Base-by-base conservation (phyloP, 2,329 filamentous ascomycete species). In the Raffaelea ambrosiae region DNA sequence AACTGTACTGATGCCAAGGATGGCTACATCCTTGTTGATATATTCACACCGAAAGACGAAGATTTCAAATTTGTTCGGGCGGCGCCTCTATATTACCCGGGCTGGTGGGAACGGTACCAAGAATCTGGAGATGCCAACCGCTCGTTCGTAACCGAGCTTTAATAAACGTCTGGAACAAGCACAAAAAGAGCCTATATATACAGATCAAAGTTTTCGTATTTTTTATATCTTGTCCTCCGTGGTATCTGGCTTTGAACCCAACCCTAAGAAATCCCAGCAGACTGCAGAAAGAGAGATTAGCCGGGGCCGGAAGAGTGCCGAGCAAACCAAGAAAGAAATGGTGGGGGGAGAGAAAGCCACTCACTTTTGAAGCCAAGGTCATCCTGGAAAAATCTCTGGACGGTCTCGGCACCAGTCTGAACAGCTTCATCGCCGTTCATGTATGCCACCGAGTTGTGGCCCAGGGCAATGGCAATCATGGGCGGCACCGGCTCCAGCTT, bases 391-490 rank as follows among this genome's bases (percentile, higher is more conserved):
- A 83, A 83, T 5, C 66, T 62, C 54, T 77, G 61, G 70, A 81
- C 73, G 13, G 84, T 69, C 44, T 86, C 79, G 51, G 79, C 75
- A 1, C 84, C 83, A 39, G 68, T 72, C 22, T 69, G 68, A 40
- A 79, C 77, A 0, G 82, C 83, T 1, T 82, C 83, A 2, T 66
- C 68, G 0, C 70, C 70, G 0, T 76, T 72, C 40, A 73, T 74
- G 55, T 80, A 87, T 1, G 77, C 74, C 2, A 88, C 70, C 1
- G 81, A 84, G 57, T 81, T 78, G 61, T 80, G 82, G 31, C 85
- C 86, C 2, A 89, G 71, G 0, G 84, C 84, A 3, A 89, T 64
- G 0, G 80, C 83, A 53, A 90, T 88, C 68, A 84, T 77, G 14
- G 82, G 73, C 14, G 77, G 73, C 10, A 83, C 70, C 44, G 76